phyloP scores from a whole-genome alignment of 192 early-diverging fungal species.

The Entomortierella lignicola region DNA sequence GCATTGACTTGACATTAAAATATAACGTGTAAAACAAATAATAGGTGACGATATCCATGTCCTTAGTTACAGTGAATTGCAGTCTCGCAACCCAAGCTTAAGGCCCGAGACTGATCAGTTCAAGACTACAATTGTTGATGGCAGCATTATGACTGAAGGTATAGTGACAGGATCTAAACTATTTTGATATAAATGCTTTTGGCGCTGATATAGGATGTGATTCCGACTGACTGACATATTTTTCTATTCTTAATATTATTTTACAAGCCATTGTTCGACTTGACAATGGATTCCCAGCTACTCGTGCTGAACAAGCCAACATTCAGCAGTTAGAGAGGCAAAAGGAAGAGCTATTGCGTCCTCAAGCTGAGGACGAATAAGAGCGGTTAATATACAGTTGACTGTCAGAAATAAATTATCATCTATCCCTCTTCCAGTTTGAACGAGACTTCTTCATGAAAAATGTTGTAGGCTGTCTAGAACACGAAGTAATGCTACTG shows the following conservation, averaged over 20 bases:
- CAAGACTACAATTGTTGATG: slow-evolving; percentile 41
- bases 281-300: slow-evolving; percentile 38
- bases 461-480: no score
- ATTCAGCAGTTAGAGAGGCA: slow-evolving; percentile 14
- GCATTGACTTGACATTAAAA: neutral
- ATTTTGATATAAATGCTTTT: no score
- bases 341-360: slow-evolving; percentile 42
- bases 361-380: slow-evolving; percentile 10
- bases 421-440: no score
- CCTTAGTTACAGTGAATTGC: slow-evolving; percentile 31
- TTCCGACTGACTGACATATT: neutral
- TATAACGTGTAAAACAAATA: no score
- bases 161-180: neutral
- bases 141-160: slow-evolving; percentile 41
- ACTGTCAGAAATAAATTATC: no score
- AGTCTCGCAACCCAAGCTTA: slow-evolving; percentile 24
- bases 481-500: no score
- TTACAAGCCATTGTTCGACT: slow-evolving; percentile 34
- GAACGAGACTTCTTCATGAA: no score
- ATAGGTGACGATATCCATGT: slow-evolving; percentile 22
- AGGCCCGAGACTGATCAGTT: slow-evolving; percentile 29
- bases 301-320: slow-evolving; percentile 37
- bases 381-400: no score
- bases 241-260: no score
- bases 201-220: no score